Evolutionary conservation across 805 yeast species (phyloP).

Genomic region (Myxozyma melibiosi): DNA sequence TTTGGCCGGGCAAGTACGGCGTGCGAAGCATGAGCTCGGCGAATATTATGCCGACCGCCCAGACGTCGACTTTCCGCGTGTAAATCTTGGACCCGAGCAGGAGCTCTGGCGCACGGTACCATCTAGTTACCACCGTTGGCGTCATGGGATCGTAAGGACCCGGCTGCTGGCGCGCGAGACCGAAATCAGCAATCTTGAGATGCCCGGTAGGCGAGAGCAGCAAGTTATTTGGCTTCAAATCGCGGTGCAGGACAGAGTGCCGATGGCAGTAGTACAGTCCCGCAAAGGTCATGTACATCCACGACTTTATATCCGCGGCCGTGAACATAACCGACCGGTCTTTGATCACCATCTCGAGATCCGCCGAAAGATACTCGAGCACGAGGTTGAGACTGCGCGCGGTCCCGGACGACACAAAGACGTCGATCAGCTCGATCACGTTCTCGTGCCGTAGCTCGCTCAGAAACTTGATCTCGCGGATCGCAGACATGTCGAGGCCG

Average conservation of each 20-base stretch:
- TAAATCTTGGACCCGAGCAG: conserved; percentile 87
- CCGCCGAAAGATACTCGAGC: conserved; percentile 90
- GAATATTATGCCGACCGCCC: conserved; percentile 97
- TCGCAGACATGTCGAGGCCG: conserved; percentile 96
- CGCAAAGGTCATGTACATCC: conserved; percentile 91
- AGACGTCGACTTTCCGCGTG: conserved; percentile 84
- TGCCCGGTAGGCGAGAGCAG: conserved; percentile 84
- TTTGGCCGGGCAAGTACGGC: conserved; percentile 92
- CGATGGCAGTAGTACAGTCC: conserved; percentile 97
- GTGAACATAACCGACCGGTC: conserved; percentile 75
- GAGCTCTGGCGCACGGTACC: conserved; percentile 97
- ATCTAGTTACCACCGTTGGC: conserved; percentile 92
- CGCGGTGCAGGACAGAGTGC: conserved; percentile 81
- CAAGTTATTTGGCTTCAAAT: conserved; percentile 53
- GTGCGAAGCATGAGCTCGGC: conserved; percentile 95
- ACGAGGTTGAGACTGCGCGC: conserved; percentile 70
- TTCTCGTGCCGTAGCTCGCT: conserved; percentile 79
- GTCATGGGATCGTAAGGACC: conserved; percentile 71
- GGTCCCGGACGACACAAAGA: conserved; percentile 55
- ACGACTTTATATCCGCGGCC: conserved; percentile 85
- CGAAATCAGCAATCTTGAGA: conserved; percentile 95
- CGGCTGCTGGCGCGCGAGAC: conserved; percentile 84
- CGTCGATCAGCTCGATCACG: conserved; percentile 86
- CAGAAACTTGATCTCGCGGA: conserved; percentile 85
- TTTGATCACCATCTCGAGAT: conserved; percentile 84